These are phyloP conservation scores for Syzygium aromaticum DNA, from an alignment of 345 rosid genomes.

Conservation along the genomic window DNA sequence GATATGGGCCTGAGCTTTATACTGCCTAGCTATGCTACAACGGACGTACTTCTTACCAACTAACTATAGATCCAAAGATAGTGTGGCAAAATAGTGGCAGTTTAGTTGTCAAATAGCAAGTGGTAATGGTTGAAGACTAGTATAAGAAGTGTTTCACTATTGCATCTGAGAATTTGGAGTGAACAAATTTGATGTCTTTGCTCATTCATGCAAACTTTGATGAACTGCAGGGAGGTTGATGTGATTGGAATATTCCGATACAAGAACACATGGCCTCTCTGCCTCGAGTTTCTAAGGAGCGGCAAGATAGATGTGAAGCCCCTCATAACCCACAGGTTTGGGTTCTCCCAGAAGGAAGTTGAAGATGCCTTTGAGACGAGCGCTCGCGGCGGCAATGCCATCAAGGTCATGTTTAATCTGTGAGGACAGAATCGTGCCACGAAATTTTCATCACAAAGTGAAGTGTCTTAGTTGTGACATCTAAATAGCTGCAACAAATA, in stretches of 20 bases:
- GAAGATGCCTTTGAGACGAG: constrained; percentile 87
- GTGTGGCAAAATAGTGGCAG: background rate
- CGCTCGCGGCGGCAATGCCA: constrained; percentile 75
- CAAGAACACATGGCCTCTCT: constrained; percentile 87
- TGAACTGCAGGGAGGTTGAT: constrained; percentile 70
- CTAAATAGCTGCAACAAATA: background rate
- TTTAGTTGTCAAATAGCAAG: background rate
- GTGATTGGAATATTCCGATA: constrained; percentile 73
- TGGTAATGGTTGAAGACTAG: background rate
- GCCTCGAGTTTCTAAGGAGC: constrained; percentile 64
- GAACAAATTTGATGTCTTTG: background rate
- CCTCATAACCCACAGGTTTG: constrained; percentile 80
- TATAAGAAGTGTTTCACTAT: background rate
- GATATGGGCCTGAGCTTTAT: background rate
- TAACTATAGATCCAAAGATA: background rate
- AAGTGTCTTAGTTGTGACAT: background rate
- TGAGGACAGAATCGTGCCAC: background rate
- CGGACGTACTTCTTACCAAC: background rate
- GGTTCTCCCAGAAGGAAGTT: constrained; percentile 75
- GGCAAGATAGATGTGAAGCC: constrained; percentile 93
- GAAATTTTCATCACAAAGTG: background rate
- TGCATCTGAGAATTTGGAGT: background rate
- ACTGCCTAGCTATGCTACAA: background rate
- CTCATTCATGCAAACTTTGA: background rate
- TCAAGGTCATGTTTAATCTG: constrained; percentile 92